Conservation (phyloP, 768 basidiomycete genomes). For the Gymnopilus dilepis region DNA sequence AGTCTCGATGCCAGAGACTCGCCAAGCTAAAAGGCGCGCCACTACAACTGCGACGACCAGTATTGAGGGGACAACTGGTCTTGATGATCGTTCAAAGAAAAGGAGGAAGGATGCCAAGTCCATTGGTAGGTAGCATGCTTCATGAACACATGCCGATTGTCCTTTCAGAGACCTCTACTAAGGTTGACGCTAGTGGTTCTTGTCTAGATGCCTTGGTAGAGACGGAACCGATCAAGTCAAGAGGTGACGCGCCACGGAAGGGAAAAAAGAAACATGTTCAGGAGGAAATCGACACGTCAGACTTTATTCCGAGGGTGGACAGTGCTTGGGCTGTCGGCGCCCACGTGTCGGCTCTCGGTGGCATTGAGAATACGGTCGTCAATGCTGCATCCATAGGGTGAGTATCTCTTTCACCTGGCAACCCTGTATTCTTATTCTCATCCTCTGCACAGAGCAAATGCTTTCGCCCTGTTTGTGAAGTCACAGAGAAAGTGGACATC, state of each 20-base stretch:
- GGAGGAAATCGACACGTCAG: slow-evolving; percentile 18
- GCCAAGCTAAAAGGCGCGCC: background rate
- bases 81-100: background rate
- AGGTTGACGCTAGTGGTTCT: background rate
- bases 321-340: slow-evolving; percentile 78
- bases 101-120: background rate
- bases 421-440: background rate
- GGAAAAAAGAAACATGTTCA: slow-evolving; percentile 19
- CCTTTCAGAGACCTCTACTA: background rate
- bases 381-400: slow-evolving; percentile 78
- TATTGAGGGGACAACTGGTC: background rate
- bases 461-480: slow-evolving; percentile 86
- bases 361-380: slow-evolving; percentile 72
- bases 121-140: background rate
- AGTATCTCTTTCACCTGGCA: slow-evolving; percentile 19
- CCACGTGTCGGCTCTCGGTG: slow-evolving; percentile 83
- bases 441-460: slow-evolving; percentile 63
- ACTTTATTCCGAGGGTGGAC: slow-evolving; percentile 35
- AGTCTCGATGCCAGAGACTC: background rate
- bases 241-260: background rate
- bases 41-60: background rate
- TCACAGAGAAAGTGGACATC: slow-evolving; percentile 84
- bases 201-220: background rate
- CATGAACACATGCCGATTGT: too few species aligned
- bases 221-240: background rate